Base-by-base conservation (phyloP, 2,329 filamentous ascomycete species). In the Zymoseptoria ardabiliae region DNA sequence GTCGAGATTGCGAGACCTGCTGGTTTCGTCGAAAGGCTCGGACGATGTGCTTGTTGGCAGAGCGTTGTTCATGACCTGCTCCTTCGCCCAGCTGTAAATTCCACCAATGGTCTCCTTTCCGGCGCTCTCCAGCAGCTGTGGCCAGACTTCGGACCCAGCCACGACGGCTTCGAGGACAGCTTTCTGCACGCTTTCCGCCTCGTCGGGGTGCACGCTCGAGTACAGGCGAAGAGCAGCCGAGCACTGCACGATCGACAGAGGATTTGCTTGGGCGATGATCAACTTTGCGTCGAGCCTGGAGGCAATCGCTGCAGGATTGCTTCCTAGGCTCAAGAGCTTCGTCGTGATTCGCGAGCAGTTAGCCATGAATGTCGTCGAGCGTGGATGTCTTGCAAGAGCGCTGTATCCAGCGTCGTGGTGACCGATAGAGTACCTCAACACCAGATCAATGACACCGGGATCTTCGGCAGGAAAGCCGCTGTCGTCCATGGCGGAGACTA, bases 91-190 rank as follows among this genome's bases (percentile, higher is more conserved):
- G 7, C 62, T 52, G 53, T 72, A 69, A 30, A 73, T 63, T 51
- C 61, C 61, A 30, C 50, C 58, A 25, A 70, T 61, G 7, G 65
- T 66, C 11, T 59, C 60, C 23, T 61, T 59, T 41, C 75, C 74
- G 21, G 75, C 69, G 23, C 71, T 74, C 22, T 69, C 69, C 11
- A 79, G 65, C 7, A 80, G 69, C 59, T 78, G 75, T 2, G 76
- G 68, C 71, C 76, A 78, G 11, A 74, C 71, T n/a, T 73, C 70
- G 50, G 71, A 73, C 35, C 76, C 75, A 25, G 70, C 66, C 10
- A 74, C 72, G n/a, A 79, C 69, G 7, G 74, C 73, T 19, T 67
- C 67, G 51, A 76, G 71, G 54, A 79, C 69, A 7, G 74, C 73
- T 30, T 69, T 13, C 53, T 63, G 61, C 19, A 65, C 19, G 13